phyloP scores from a whole-genome alignment of 78 protist species.

The Cavenderia fasciculata region DNA sequence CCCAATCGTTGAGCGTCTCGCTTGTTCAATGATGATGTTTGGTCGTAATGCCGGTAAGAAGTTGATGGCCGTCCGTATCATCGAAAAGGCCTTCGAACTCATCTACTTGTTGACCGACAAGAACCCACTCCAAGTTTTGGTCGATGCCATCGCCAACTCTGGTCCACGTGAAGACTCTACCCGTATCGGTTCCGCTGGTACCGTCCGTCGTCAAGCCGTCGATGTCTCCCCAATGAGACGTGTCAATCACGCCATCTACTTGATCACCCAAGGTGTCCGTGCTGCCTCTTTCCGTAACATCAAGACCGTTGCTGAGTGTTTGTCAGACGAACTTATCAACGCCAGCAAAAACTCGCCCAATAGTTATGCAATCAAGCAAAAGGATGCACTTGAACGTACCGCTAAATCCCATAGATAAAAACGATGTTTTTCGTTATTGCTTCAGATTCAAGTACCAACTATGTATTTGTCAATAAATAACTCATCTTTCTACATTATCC shows the following conservation, averaged over 20 bases:
- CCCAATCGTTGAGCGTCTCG: slow-evolving; percentile 99
- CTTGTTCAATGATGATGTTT: slow-evolving; percentile 96
- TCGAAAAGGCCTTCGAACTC: slow-evolving; percentile 99
- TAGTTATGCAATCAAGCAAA: slow-evolving; percentile 94
- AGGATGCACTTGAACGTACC: slow-evolving; percentile 93
- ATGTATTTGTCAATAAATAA: too few relatives aligned
- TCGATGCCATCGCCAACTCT: slow-evolving; percentile 96
- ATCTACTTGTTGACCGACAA: slow-evolving; percentile 98
- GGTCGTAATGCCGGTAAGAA: slow-evolving; percentile 99
- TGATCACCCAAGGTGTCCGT: slow-evolving; percentile 93
- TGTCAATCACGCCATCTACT: slow-evolving; percentile 98
- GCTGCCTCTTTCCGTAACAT: slow-evolving; percentile 98
- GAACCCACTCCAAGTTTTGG: slow-evolving; percentile 97
- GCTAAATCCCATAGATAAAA: slow-evolving; percentile 94
- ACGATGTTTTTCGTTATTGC: too few relatives aligned
- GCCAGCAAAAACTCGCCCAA: slow-evolving; percentile 97
- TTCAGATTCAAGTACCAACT: too few relatives aligned
- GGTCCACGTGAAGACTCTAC: slow-evolving; percentile 99
- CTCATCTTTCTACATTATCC: too few relatives aligned
- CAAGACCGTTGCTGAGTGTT: slow-evolving; percentile 99
- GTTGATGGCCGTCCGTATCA: slow-evolving; percentile 98
- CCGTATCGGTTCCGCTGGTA: slow-evolving; percentile 99
- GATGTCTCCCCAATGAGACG: slow-evolving; percentile 99
- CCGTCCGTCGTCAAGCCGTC: slow-evolving; percentile 99
- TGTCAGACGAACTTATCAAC: slow-evolving; percentile 99